These are phyloP conservation scores for Gynostemma pentaphyllum DNA, from an alignment of 306 rosid genomes.

Conservation along the genomic window DNA sequence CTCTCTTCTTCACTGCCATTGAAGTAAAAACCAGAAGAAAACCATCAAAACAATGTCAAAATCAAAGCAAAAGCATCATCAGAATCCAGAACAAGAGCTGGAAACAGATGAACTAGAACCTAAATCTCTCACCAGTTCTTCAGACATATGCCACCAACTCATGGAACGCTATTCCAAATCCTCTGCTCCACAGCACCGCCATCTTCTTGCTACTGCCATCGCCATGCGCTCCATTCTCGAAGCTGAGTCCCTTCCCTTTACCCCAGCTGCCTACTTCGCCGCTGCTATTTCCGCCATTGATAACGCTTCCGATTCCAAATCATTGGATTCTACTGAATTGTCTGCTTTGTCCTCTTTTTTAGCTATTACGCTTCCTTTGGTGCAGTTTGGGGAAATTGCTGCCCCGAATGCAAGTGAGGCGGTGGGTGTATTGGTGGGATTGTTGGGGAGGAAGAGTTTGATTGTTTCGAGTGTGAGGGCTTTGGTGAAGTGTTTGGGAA, in stretches of 20 bases:
- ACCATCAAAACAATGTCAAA: slow-evolving; percentile 34
- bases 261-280: slow-evolving; percentile 60
- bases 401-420: slow-evolving; percentile 42
- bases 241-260: slow-evolving; percentile 61
- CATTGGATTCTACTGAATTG: slow-evolving; percentile 41
- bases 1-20: background rate
- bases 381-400: slow-evolving; percentile 26
- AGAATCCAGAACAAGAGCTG: slow-evolving; percentile 10
- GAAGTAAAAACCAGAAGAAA: background rate
- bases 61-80: slow-evolving; percentile 2
- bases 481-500: slow-evolving; percentile 61
- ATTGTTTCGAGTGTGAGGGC: slow-evolving; percentile 52
- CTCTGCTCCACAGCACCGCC: slow-evolving; percentile 76
- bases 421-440: slow-evolving; percentile 22
- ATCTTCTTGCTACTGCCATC: slow-evolving; percentile 70
- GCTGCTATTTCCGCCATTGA: slow-evolving; percentile 53
- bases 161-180: slow-evolving; percentile 84
- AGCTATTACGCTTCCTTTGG: slow-evolving; percentile 49
- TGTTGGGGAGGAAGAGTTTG: slow-evolving; percentile 35
- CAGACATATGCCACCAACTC: slow-evolving; percentile 76
- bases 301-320: slow-evolving; percentile 18
- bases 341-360: slow-evolving; percentile 57
- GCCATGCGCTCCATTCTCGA: slow-evolving; percentile 60
- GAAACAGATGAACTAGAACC: slow-evolving; percentile 18
- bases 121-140: slow-evolving; percentile 29